These are phyloP conservation scores for Coccomyxa subellipsoidea DNA, from an alignment of 163 green algal species.

Conservation along the genomic window DNA sequence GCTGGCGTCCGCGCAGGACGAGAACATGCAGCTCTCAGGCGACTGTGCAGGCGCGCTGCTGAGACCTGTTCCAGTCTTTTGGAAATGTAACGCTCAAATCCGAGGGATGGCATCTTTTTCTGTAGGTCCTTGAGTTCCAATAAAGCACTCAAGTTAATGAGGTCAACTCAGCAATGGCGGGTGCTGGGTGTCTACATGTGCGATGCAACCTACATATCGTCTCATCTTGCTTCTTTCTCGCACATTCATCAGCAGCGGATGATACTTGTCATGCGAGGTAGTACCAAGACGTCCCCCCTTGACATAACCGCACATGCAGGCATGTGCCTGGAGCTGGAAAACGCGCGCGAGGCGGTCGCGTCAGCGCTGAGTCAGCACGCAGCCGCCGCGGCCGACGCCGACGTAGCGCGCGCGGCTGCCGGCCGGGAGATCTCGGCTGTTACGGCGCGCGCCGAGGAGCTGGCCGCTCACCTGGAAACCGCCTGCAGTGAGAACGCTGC, in stretches of 20 bases:
- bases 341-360: neutral
- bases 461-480: neutral
- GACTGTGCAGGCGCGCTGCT: neutral
- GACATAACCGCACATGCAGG: neutral
- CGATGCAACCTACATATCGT: too few species aligned
- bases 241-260: too few species aligned
- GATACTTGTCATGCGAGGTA: too few species aligned
- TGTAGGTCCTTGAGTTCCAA: too few species aligned
- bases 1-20: constrained; percentile 17
- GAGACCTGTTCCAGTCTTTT: neutral
- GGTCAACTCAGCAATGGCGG: too few species aligned
- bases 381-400: neutral
- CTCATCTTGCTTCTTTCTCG: too few species aligned
- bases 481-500: neutral
- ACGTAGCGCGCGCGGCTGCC: neutral
- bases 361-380: constrained; percentile 4
- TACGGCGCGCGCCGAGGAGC: neutral
- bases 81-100: neutral
- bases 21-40: constrained; percentile 8
- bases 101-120: too few species aligned
- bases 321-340: neutral
- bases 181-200: too few species aligned
- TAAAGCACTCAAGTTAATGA: too few species aligned
- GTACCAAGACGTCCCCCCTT: neutral
- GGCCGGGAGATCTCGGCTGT: neutral